phyloP scores from a whole-genome alignment of 495 filamentous ascomycete genomes.

The Ramalina intermedia region DNA sequence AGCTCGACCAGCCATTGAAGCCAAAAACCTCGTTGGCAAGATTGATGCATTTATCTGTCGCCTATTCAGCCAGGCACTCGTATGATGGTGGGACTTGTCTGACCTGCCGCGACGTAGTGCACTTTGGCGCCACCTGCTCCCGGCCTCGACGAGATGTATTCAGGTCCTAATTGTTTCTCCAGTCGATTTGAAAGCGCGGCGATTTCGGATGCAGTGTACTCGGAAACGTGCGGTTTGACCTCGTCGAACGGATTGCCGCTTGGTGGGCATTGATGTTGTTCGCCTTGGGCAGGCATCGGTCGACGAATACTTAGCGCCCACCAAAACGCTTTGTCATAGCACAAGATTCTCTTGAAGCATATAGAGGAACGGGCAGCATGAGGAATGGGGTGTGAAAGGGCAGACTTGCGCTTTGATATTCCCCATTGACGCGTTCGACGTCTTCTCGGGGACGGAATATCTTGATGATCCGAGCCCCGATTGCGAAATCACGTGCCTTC shows the following conservation, averaged over 20 bases:
- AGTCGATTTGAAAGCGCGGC: constrained; percentile 75
- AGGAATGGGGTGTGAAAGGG: no score
- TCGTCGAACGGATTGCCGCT: constrained; percentile 69
- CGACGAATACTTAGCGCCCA: no score
- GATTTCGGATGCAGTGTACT: constrained; percentile 81
- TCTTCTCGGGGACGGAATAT: no score
- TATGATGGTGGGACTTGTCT: neutral
- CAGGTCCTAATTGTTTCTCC: constrained; percentile 88
- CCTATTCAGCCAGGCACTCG: constrained; percentile 7
- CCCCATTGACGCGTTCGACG: no score
- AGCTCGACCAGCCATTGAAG: constrained; percentile 95
- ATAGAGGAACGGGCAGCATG: no score
- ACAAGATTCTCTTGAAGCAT: no score
- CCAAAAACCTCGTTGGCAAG: constrained; percentile 97
- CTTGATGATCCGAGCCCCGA: no score
- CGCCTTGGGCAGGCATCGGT: constrained; percentile 36
- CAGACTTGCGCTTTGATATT: no score
- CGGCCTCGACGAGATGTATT: constrained; percentile 76
- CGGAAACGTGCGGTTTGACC: constrained; percentile 44
- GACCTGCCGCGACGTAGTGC: constrained; percentile 51
- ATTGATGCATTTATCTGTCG: constrained; percentile 85
- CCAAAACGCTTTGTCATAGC: no score
- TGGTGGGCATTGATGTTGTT: constrained; percentile 48
- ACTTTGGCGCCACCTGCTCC: constrained; percentile 73
- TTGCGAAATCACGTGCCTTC: no score